Conservation (phyloP, 2,329 filamentous ascomycete genomes). For the Hirsutella rhossiliensis region DNA sequence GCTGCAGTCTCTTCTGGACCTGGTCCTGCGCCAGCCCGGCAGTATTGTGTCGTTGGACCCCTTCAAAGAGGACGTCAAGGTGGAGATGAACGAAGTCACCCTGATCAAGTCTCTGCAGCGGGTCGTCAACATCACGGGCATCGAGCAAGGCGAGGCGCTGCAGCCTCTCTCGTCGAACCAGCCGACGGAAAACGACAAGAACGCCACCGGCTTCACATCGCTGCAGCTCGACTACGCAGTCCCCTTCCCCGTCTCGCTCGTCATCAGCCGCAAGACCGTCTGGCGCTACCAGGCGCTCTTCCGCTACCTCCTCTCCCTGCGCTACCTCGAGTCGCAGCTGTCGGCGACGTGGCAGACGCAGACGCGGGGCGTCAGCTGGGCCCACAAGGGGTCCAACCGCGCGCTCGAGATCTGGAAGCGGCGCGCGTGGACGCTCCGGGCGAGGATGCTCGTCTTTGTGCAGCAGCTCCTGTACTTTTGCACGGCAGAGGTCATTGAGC, state of each 20-base stretch:
- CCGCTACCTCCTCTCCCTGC: conserved; percentile 80
- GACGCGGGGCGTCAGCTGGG: conserved; percentile 70
- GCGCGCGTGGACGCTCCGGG: conserved; percentile 79
- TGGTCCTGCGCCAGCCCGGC: conserved; percentile 90
- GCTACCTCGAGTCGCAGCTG: conserved; percentile 79
- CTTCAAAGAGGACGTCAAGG: conserved; percentile 97
- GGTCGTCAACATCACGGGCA: conserved; percentile 91
- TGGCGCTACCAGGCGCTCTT: conserved; percentile 94
- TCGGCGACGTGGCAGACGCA: conserved; percentile 86
- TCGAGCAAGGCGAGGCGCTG: conserved; percentile 79
- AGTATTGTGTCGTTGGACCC: conserved; percentile 89
- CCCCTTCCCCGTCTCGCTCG: conserved; percentile 87
- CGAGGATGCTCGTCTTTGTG: conserved; percentile 92
- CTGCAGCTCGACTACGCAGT: conserved; percentile 90
- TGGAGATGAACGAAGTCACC: conserved; percentile 91
- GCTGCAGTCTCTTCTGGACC: conserved; percentile 86
- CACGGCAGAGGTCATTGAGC: conserved; percentile 93
- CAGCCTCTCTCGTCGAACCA: conserved; percentile 54
- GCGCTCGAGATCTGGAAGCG: conserved; percentile 86
- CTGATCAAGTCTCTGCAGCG: conserved; percentile 90
- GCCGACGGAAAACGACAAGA: conserved; percentile 67
- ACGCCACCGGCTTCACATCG: conserved; percentile 82
- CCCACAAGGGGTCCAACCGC: conserved; percentile 60
- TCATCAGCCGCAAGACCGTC: conserved; percentile 93
- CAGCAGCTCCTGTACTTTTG: conserved; percentile 96